phyloP scores from a whole-genome alignment of 768 basidiomycete species.

The Dentipellis sp. region DNA sequence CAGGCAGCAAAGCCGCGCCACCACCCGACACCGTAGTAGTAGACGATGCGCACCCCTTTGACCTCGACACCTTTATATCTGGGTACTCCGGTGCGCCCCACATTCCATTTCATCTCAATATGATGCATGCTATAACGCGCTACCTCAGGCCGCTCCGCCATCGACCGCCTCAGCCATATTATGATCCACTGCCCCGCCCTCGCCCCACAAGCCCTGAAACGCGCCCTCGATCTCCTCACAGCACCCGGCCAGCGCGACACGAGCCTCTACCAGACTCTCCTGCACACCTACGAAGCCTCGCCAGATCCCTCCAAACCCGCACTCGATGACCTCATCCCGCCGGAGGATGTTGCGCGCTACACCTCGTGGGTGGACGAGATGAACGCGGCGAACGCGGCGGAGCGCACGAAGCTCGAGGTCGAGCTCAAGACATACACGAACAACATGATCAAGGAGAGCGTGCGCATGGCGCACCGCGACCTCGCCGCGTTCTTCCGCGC shows the following conservation, averaged over 20 bases:
- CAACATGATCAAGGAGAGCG: conserved; percentile 99
- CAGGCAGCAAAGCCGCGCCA: conserved; percentile 1
- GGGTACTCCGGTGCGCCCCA: conserved; percentile 59
- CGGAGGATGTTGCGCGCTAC: conserved; percentile 36
- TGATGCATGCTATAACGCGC: background rate
- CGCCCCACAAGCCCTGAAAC: conserved; percentile 62
- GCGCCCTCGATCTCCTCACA: conserved; percentile 50
- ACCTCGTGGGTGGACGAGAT: conserved; percentile 61
- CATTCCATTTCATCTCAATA: conserved; percentile 1
- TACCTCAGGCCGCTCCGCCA: conserved; percentile 56
- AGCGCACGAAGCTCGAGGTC: conserved; percentile 78
- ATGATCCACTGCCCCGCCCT: conserved; percentile 55
- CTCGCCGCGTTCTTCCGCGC: conserved; percentile 72
- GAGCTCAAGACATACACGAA: conserved; percentile 92
- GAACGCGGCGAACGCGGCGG: conserved; percentile 56
- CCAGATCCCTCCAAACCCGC: conserved; percentile 7
- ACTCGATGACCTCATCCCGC: conserved; percentile 33
- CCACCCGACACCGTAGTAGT: conserved; percentile 22
- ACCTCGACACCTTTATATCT: conserved; percentile 72
- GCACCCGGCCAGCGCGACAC: conserved; percentile 57
- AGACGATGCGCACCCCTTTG: conserved; percentile 80
- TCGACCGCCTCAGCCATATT: conserved; percentile 66
- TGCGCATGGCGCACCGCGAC: conserved; percentile 88
- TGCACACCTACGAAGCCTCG: conserved; percentile 47
- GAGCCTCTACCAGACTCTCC: conserved; percentile 40